Base-by-base conservation (phyloP, 371 early-diverging fungal species). In the Mortierella sp. region DNA sequence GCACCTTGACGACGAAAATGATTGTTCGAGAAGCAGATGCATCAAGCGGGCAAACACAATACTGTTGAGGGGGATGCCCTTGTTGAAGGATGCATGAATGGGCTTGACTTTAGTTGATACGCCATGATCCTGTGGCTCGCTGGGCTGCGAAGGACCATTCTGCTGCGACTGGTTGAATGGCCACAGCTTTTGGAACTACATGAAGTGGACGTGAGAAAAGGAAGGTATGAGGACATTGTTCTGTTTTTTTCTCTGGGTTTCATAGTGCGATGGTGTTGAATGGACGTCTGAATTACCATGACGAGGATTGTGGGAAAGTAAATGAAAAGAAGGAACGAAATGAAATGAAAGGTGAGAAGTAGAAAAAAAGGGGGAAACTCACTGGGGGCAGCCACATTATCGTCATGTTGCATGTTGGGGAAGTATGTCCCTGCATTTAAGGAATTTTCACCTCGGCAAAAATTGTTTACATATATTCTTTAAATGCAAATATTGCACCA, bases 171-270 rank as follows among this genome's bases (percentile, higher is more conserved):
- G 57, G 59, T 53, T 68, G 61, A 75, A 75, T 30, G 64, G 68
- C 75, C 75, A 75, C 34, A 75, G 64, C 32, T 75, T 75, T 34
- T 72, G 72, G 28, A 72, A 72, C 72, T 72, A 57, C n/a, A 2
- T 4, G 27, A 14, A 48, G 28, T 14, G 34, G 34, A 21, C 21
- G 11, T 21, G 17, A 46, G 17, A 12, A 27, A n/a, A 61, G 32
- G n/a, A 42, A 7, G 34, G 27, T 21, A 17, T 52, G n/a, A 21
- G 21, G 31, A 34, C n/a, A n/a, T n/a, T n/a, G n/a, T n/a, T n/a
- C n/a, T n/a, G n/a, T n/a, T n/a, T n/a, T n/a, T n/a, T n/a, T n/a
- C n/a, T n/a, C n/a, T n/a, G n/a, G n/a, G n/a, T n/a, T n/a, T n/a
- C n/a, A n/a, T n/a, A n/a, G n/a, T n/a, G n/a, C n/a, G n/a, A n/a